phyloP scores from a whole-genome alignment of 441 rosid genomes.

The Populus trichocarpa region DNA sequence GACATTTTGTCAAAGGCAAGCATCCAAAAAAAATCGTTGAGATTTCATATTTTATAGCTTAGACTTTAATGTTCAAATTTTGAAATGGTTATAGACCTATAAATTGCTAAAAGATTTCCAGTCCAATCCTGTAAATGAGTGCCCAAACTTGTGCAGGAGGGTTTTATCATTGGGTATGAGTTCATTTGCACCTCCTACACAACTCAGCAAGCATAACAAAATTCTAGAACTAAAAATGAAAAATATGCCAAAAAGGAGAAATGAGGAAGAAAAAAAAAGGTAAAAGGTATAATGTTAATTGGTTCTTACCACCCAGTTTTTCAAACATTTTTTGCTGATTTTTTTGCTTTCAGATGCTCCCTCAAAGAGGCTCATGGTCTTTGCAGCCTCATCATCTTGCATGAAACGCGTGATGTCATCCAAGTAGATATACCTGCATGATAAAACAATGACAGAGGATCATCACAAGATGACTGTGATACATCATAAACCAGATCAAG shows the following conservation, averaged over 20 bases:
- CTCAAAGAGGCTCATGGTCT: conserved; percentile 68
- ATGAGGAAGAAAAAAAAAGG: too few relatives aligned
- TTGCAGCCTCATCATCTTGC: conserved; percentile 68
- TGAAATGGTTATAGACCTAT: background rate
- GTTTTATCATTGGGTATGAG: background rate
- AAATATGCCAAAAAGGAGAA: background rate
- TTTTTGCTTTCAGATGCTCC: conserved; percentile 56
- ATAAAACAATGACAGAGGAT: background rate
- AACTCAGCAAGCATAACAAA: background rate
- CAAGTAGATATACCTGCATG: conserved; percentile 51
- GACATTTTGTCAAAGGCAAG: background rate
- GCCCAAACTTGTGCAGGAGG: too few relatives aligned
- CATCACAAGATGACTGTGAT: background rate
- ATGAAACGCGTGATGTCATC: conserved; percentile 74
- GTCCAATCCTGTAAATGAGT: background rate
- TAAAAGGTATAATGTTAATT: background rate
- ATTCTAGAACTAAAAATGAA: background rate
- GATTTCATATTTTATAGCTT: background rate
- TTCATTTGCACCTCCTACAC: background rate
- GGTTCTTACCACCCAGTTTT: conserved; percentile 81
- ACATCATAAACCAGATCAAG: background rate
- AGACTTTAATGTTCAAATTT: background rate
- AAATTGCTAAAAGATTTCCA: background rate
- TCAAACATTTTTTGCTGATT: conserved; percentile 66
- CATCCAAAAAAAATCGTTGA: background rate